These are phyloP conservation scores for Verticillium alfalfae DNA, from an alignment of 2,329 filamentous ascomycete species.

Conservation along the genomic window DNA sequence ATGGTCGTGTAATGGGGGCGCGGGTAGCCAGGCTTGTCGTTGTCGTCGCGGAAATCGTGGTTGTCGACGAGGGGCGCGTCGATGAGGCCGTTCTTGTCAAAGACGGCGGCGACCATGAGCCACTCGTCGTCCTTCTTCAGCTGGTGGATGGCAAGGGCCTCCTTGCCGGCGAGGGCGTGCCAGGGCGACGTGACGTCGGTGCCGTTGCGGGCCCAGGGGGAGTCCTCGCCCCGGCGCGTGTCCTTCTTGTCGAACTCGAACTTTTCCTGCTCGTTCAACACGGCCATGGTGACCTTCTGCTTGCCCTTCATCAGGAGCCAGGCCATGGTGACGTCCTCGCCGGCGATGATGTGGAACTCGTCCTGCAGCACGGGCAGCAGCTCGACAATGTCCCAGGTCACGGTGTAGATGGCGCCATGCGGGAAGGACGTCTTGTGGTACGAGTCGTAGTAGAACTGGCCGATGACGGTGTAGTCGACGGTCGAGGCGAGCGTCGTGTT, in stretches of 20 bases:
- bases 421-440: constrained; percentile 18
- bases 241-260: constrained; percentile 22
- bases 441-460: constrained; percentile 18
- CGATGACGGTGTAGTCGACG: constrained; percentile 19
- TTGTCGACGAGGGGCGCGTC: constrained; percentile 31
- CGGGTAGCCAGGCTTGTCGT: constrained; percentile 15
- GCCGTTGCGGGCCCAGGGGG: constrained; percentile 18
- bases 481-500: constrained; percentile 6
- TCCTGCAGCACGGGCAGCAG: constrained; percentile 18
- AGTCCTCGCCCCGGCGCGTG: constrained; percentile 16
- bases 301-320: constrained; percentile 18
- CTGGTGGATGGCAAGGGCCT: constrained; percentile 18
- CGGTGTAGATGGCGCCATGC: constrained; percentile 25
- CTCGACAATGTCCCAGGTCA: constrained; percentile 24
- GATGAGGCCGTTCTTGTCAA: constrained; percentile 19
- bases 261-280: constrained; percentile 16
- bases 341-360: constrained; percentile 16
- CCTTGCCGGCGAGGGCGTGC: constrained; percentile 16
- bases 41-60: constrained; percentile 23
- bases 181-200: constrained; percentile 16
- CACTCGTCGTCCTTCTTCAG: constrained; percentile 18
- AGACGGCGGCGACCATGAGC: constrained; percentile 20
- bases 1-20: constrained; percentile 15
- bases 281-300: constrained; percentile 28
- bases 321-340: constrained; percentile 22